Base-by-base conservation (phyloP, 306 rosid species). In the Hippophae gyantsensis region DNA sequence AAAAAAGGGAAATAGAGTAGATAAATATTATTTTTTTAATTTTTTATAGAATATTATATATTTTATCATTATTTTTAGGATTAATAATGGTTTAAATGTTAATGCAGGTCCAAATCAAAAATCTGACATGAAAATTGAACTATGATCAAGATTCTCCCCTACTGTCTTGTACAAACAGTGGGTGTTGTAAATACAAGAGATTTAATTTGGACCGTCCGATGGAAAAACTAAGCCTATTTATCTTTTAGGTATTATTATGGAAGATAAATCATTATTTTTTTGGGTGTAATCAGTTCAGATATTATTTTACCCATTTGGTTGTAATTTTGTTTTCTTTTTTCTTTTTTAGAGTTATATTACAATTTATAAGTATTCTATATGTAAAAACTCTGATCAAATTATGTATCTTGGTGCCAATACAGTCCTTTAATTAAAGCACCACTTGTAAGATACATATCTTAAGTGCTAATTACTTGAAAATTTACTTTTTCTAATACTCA, bases 81-180 rank as follows among this genome's bases (percentile, higher is more conserved):
- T 54, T 73, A 56, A 64, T 57, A 32, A 47, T 63, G 40, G 52
- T 38, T 47, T 12, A 49, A 43, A 1, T 56, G 38, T 63, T 13
- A 43, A 57, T 66, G 69, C 89, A 90, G 96, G 85, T 65, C 80
- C 86, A 83, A 78, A 78, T 65, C 86, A 85, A 72, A 84, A 43
- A 44, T 51, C 95, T 18, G 79, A 67, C 56, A 80, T 83, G 93
- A 85, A 88, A 84, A 52, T 84, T 76, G 93, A 89, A 79, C 94
- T 80, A 56, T 86, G 80, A 89, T 76, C 76, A 46, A 32, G 3
- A 32, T 32, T 4, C 38, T 32, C 5, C 38, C 48, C 63, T 48
- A 52, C 70, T 69, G 77, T 71, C 73, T 45, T 42, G 38, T 32
- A 32, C 38, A 32, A 32, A 32, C 38, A 52, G 43, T 25, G 52